Base-by-base conservation (phyloP, 768 basidiomycete genomes). In the Grammothele lineata region DNA sequence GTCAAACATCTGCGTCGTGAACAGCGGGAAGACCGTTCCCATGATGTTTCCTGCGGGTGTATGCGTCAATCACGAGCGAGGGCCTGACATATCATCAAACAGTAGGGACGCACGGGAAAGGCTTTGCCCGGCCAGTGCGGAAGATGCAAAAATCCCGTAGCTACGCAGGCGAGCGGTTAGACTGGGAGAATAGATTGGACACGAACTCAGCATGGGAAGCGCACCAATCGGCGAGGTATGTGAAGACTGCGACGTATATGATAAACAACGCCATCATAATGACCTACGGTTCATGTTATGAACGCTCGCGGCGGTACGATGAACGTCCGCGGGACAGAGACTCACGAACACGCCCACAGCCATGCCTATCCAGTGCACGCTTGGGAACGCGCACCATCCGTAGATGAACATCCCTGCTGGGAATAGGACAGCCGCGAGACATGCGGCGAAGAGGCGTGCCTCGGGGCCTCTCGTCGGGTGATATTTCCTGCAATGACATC, bases 401-500 rank as follows among this genome's bases (percentile, higher is more conserved):
- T 81, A 90, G 23, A 87, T 78, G 63, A 87, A 76, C 75, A 85
- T 81, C n/a, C 75, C 77, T 0, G 62, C 51, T 0, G 84, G 83
- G 37, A 83, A 67, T 11, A 80, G 55, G 34, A 83, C 35, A 0
- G 72, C 75, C 0, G 78, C 80, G 26, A 72, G 60, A 54, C 82
- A 82, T 10, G 81, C 73, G 18, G 68, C 62, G 49, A 75, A 82
- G 19, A 87, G 65, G 11, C 85, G 74, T 5, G 85, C 83, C 65
- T 87, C 84, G 4, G 67, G 74, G 0, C 73, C 74, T 11, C 58
- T 52, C 11, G 43, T 57, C 18, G 45, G 30, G 4, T 62, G 51
- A 25, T 63, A 47, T 46, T 58, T 61, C 17, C 62, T 66, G 47
- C 36, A 44, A 21, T 33, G 21, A n/a, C n/a, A n/a, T n/a, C n/a